Evolutionary conservation across 257 asterid species (phyloP).

Genomic region (Knoxia roxburghii): DNA sequence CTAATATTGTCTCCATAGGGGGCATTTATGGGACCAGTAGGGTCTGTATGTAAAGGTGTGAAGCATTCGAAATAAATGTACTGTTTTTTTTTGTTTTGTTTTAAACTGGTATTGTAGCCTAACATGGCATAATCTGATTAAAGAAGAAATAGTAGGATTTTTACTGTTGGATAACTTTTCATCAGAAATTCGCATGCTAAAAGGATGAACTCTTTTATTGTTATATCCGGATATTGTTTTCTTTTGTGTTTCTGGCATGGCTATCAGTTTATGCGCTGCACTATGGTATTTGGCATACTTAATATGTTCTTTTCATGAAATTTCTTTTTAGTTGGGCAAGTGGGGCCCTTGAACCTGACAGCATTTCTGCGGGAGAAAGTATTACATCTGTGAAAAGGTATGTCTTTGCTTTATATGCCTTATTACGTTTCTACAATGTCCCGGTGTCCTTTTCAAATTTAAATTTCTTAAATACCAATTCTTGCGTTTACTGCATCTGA

Average conservation of each 20-base stretch:
- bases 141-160: not conserved
- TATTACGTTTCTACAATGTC: not conserved
- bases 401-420: not conserved
- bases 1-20: not conserved
- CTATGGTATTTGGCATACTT: not conserved
- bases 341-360: constrained; percentile 86
- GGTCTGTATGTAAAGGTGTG: not conserved
- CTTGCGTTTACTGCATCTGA: constrained; percentile 23
- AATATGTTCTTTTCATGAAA: not conserved
- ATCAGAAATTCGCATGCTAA: not conserved
- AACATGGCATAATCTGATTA: not conserved
- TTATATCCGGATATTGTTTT: no score
- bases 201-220: no score
- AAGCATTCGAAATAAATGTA: not conserved
- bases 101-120: not conserved
- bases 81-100: not conserved
- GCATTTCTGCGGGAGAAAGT: constrained; percentile 49
- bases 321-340: constrained; percentile 80
- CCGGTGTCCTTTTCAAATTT: not conserved
- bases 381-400: constrained; percentile 78
- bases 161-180: not conserved
- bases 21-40: not conserved
- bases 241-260: not conserved
- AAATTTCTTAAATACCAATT: constrained; percentile 13
- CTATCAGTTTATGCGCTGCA: not conserved